Evolutionary conservation across 495 filamentous ascomycete species (phyloP), one percentile per base, ranked within the genome.

Genomic region (Penicillium malachiteum): DNA sequence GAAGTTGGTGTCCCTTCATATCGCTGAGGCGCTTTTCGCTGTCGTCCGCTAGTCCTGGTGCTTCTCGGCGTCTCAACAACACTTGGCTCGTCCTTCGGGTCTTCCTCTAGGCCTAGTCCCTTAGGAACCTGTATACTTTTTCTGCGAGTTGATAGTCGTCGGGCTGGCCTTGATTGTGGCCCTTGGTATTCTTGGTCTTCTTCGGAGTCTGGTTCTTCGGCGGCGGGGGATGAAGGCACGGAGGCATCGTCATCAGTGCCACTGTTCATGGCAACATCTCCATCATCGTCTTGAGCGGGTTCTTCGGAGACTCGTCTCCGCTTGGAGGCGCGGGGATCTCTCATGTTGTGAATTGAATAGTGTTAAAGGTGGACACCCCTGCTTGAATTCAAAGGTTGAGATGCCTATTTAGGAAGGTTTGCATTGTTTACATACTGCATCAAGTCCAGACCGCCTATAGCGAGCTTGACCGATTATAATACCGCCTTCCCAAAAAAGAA

Each of bases 1-100:
- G 64, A 63, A 16, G 66, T 57, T 0, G 63, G 60, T 7, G 70
- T 69, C 8, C 71, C 68, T 37, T 71, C 74, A 18, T 61, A 75
- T 55, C 70, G 62, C 56, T 69, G 62, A 7, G 74, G 76, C 5
- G 69, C 59, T 60, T 71, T 78, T 14, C 76, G 70, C 34, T 73
- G 73, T 38, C 76, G 65, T 34, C 69, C 71, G 54, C 74, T 78
- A 10, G 71, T 64, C 32, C 75, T 64, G 42, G 70, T 43, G 11
- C 69, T 70, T 47, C 52, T 56, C 13, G 71, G 68, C 0, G 72
- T 71, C 21, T 65, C 62, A 8, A 33, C 62, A 8, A 33, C 34
- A 16, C 8, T 59, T 7, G 60, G 54, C 10, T 59, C 45, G 9
- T 59, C 49, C 2, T 42, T 53, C 7, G 40, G 37, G 12, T 31